Conservation (phyloP, 2,329 filamentous ascomycete genomes). For the Aureobasidium sp. region DNA sequence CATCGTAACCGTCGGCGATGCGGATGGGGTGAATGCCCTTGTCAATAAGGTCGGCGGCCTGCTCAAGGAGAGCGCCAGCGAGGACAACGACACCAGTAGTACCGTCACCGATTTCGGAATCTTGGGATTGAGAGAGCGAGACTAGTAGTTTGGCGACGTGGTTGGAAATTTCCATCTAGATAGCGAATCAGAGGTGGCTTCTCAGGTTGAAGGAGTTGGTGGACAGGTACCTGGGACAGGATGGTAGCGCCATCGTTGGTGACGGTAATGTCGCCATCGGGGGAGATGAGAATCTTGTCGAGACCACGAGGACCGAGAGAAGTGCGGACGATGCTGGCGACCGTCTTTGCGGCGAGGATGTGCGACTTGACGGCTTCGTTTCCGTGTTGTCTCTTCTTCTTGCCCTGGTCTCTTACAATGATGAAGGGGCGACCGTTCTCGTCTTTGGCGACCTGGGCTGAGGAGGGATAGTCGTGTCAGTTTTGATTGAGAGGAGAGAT, state of each 20-base stretch:
- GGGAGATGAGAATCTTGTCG: slow-evolving; percentile 98
- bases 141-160: slow-evolving; percentile 96
- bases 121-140: slow-evolving; percentile 95
- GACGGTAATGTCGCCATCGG: slow-evolving; percentile 97
- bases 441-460: slow-evolving; percentile 81
- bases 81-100: slow-evolving; percentile 97
- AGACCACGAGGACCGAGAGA: slow-evolving; percentile 92
- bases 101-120: slow-evolving; percentile 97
- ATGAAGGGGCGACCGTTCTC: slow-evolving; percentile 97
- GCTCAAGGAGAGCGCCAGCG: slow-evolving; percentile 88
- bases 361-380: slow-evolving; percentile 98
- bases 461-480: slow-evolving; percentile 10
- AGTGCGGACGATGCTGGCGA: slow-evolving; percentile 94
- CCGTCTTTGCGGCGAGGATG: slow-evolving; percentile 91
- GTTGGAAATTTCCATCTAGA: slow-evolving; percentile 95
- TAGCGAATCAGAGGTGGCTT: not conserved
- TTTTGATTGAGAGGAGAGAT: not conserved
- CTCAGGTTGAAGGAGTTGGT: not conserved
- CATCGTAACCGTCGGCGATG: slow-evolving; percentile 96
- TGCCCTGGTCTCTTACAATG: slow-evolving; percentile 95
- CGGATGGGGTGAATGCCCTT: slow-evolving; percentile 99
- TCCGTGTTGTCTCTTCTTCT: slow-evolving; percentile 93
- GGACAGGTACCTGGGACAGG: slow-evolving; percentile 57
- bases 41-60: slow-evolving; percentile 95
- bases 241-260: slow-evolving; percentile 99